Percentiles rank a stretch among this genome's conserved stretches.
Conservation (phyloP, 306 rosid species). For the Ziziphus jujuba region DNA sequence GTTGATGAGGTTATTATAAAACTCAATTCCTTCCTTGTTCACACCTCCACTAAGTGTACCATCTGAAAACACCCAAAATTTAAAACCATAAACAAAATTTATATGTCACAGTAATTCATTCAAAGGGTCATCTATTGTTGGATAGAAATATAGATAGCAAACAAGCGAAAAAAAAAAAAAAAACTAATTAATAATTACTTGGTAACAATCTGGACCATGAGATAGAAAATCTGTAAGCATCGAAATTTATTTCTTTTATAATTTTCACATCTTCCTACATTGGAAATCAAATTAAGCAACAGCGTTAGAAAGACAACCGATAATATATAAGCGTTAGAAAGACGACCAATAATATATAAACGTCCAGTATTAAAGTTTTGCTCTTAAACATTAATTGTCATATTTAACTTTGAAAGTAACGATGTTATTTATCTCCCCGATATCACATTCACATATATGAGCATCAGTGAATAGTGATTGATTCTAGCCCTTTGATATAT, state of each 20-base stretch:
- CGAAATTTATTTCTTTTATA: slow-evolving; percentile 52
- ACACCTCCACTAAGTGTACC: slow-evolving; percentile 56
- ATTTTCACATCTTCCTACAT: slow-evolving; percentile 60
- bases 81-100: no score
- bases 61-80: no score
- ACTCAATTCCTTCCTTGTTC: slow-evolving; percentile 47
- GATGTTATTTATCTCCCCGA: not conserved
- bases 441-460: no score
- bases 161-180: not conserved
- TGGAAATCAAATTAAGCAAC: not conserved
- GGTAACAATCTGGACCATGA: slow-evolving; percentile 75
- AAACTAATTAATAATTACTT: slow-evolving; percentile 32
- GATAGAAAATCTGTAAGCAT: slow-evolving; percentile 69
- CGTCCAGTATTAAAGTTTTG: no score
- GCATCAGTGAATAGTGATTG: no score
- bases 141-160: not conserved
- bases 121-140: not conserved
- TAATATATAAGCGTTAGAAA: no score
- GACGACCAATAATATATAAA: no score
- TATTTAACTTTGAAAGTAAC: no score
- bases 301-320: no score
- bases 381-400: no score
- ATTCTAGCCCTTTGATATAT: no score
- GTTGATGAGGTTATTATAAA: slow-evolving; percentile 56
- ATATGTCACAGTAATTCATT: no score